Evolutionary conservation across 106 monocot genomes (phyloP).

Genomic region (Allium cepa): DNA sequence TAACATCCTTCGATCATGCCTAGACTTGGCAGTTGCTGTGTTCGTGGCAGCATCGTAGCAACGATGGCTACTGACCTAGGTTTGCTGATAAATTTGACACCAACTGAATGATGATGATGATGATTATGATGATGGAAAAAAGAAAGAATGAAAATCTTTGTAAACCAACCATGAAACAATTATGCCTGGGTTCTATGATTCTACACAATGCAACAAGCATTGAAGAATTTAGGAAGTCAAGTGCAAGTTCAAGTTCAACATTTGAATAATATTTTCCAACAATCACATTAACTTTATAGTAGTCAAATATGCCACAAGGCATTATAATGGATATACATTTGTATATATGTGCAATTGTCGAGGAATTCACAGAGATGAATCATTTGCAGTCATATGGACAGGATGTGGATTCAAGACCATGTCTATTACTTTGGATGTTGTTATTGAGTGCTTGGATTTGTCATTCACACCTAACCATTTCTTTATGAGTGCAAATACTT

Average conservation of each 20-base stretch:
- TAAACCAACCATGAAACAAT: too few species aligned
- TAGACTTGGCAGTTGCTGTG: too few species aligned
- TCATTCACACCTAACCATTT: conserved; percentile 52
- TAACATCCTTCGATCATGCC: background rate
- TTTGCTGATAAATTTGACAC: too few species aligned
- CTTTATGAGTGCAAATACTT: conserved; percentile 49
- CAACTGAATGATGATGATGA: too few species aligned
- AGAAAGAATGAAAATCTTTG: too few species aligned
- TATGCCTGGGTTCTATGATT: too few species aligned
- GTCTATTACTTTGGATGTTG: conserved; percentile 34
- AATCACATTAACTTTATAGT: background rate
- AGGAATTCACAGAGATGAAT: background rate
- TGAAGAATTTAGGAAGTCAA: too few species aligned
- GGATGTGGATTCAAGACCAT: background rate
- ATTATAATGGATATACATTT: background rate
- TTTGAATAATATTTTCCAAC: too few species aligned
- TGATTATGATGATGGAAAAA: too few species aligned
- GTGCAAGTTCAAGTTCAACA: background rate
- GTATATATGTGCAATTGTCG: background rate
- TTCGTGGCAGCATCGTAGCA: too few species aligned
- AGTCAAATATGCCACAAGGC: background rate
- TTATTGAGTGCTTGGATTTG: background rate
- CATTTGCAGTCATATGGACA: background rate
- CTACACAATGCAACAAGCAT: too few species aligned
- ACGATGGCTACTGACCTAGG: too few species aligned